Base-by-base conservation (phyloP, 805 yeast genomes). In the Metschnikowia bowlesiae region DNA sequence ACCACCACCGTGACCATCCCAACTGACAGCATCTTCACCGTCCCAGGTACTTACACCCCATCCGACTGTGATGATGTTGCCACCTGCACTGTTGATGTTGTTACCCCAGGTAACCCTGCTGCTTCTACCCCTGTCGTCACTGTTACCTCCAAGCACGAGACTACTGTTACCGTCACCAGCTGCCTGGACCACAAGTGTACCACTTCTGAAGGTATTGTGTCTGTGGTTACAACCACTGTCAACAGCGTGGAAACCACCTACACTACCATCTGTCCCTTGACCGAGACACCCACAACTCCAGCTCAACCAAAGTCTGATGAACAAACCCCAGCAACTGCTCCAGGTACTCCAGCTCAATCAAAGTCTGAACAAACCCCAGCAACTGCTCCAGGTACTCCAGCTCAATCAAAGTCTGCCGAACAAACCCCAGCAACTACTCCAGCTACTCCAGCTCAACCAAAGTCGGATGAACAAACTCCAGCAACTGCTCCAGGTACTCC, bases 261-360 rank as follows among this genome's bases (percentile, higher is more conserved):
- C 38, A 42, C 45, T 30, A 42, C 45, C 14, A 32, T 42, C 37
- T 42, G 45, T 9, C 45, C 45, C 11, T 42, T 42, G 38, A 32
- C 45, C 8, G 36, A 41, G 35, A 38, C 39, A 4, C 11, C 18
- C 8, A 28, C 5, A 4, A 4, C 14, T 16, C 39, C 39, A 16
- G 39, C 39, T 18, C 26, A 36, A 14, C 44, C 44, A 40, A 8
- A 14, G 6, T 9, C 33, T 11, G 22, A 2, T 16, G 16, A 18
- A 18, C 22, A 18, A 18, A 18, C 22, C 22, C 22, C 22, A 18
- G 22, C 22, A 11, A 35, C 16, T 14, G 18, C 38, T 8, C 40
- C 29, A 22, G 16, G 9, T 22, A 9, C 30, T 13, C 40, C 40
- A 38, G 40, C 31, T 38, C 30, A 38, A 13, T 30, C 44, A 40